Evolutionary conservation across 2,329 filamentous ascomycete species (phyloP), one percentile per base, ranked within the genome.

Genomic region (Cercospora zeae-maydis): DNA sequence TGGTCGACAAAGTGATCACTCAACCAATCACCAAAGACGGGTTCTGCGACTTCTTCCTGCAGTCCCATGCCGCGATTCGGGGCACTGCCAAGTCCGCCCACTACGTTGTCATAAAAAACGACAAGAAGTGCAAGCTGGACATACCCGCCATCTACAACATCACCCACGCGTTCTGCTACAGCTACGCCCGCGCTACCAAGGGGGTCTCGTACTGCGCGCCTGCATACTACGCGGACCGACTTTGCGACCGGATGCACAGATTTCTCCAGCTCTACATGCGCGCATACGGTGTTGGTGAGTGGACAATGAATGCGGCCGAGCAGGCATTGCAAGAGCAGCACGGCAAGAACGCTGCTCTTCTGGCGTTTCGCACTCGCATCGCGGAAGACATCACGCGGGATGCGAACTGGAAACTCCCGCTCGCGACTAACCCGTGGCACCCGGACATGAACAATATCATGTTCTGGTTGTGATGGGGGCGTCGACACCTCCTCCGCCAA

Each of bases 211-310:
- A 78, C 54, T 70, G 66, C 2, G 51, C 74, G 1, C 76, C 76
- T 0, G 72, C 77, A 0, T 78, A 78, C 70, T 75, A 75, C 57
- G 77, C 77, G 6, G 76, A 79, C 53, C 71, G 72, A 1, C 72
- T 79, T 3, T 78, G 75, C 63, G 77, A 78, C 11, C 73, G 76
- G 1, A 76, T 70, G 0, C 64, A 71, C 1, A 11, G 16, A n/a
- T 76, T 75, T 47, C 58, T 77, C 3, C 64, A 69, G 7, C 42
- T 21, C 9, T 61, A 62, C 53, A 45, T 60, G 8, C 24, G 33
- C 3, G 33, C 13, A 14, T 6, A 24, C 13, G 1, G 77, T 67
- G 3, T 27, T 7, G 57, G 21, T 7, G 9, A 55, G 10, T 24
- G 19, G 30, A 2, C 52, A 2, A 45, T 49, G 39, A 47, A 24